Evolutionary conservation across 768 basidiomycete species (phyloP).

Genomic region (Kwoniella mangroviensis): DNA sequence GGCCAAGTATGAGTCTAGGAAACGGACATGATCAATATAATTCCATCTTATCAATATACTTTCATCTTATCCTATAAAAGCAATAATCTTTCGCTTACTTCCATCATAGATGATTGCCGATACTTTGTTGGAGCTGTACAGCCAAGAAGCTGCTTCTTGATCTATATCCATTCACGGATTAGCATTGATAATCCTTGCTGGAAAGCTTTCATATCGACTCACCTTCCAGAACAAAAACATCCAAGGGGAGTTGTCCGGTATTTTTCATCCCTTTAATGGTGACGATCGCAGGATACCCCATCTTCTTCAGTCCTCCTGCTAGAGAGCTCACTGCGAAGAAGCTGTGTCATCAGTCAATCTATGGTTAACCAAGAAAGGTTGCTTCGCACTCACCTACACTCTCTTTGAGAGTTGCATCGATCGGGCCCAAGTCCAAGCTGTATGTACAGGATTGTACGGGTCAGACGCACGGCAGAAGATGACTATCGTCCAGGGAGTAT

Average conservation of each 20-base stretch:
- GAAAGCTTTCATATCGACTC: neutral
- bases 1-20: conserved; percentile 64
- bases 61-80: too few species aligned
- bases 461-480: too few species aligned
- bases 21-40: neutral
- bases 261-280: conserved; percentile 71
- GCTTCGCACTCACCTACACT: conserved; percentile 61
- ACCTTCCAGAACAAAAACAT: conserved; percentile 63
- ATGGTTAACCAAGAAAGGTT: neutral
- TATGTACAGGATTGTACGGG: neutral
- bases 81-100: conserved; percentile 48
- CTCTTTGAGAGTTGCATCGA: conserved; percentile 65
- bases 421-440: conserved; percentile 61
- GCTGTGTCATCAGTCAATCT: neutral
- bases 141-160: conserved; percentile 64
- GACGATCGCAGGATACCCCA: conserved; percentile 65
- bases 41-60: too few species aligned
- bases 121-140: conserved; percentile 64
- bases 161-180: conserved; percentile 61
- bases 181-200: conserved; percentile 3
- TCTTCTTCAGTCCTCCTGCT: conserved; percentile 61
- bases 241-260: conserved; percentile 60
- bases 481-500: too few species aligned
- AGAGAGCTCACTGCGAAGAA: neutral
- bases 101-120: conserved; percentile 67